These are phyloP conservation scores for Alternaria sp. DNA, from an alignment of 2,329 filamentous ascomycete species.

Conservation along the genomic window DNA sequence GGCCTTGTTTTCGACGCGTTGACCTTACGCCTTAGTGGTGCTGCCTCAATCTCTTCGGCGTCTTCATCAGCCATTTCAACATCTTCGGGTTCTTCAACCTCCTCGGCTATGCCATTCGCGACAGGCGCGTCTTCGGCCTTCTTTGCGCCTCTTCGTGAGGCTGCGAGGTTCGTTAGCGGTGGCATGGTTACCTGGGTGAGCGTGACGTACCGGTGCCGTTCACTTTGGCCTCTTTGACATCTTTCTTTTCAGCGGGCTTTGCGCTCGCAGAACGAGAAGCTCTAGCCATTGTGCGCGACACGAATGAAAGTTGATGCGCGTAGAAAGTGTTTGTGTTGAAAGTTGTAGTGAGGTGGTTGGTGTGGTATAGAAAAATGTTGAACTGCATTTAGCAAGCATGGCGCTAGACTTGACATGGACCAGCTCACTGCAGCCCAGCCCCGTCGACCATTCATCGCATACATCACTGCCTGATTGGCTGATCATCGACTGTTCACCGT, in stretches of 20 bases:
- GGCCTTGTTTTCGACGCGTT: conserved; percentile 19
- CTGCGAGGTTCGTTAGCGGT: conserved; percentile 29
- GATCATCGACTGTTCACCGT: conserved; percentile 11
- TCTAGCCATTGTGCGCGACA: conserved; percentile 41
- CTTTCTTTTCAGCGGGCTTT: conserved; percentile 38
- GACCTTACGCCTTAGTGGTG: conserved; percentile 26
- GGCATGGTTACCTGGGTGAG: conserved; percentile 19
- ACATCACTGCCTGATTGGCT: conserved; percentile 30
- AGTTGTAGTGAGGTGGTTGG: conserved; percentile 32
- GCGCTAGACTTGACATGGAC: conserved; percentile 19
- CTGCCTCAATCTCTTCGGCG: conserved; percentile 13
- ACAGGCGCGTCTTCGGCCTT: conserved; percentile 31
- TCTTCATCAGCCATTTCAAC: conserved; percentile 14
- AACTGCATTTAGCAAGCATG: conserved; percentile 24
- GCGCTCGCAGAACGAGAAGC: conserved; percentile 43
- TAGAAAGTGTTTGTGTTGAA: conserved; percentile 21
- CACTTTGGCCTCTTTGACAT: conserved; percentile 37
- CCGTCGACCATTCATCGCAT: conserved; percentile 22
- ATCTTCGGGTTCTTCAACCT: conserved; percentile 15
- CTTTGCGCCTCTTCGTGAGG: conserved; percentile 37
- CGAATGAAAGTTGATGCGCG: conserved; percentile 27
- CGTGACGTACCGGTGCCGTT: conserved; percentile 47
- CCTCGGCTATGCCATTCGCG: conserved; percentile 23
- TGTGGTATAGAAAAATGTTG: conserved; percentile 39
- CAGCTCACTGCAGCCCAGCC: conserved; percentile 17